These are phyloP conservation scores for Apiotrichum domesticum DNA, from an alignment of 1,284 basidiomycete genomes.

Conservation along the genomic window DNA sequence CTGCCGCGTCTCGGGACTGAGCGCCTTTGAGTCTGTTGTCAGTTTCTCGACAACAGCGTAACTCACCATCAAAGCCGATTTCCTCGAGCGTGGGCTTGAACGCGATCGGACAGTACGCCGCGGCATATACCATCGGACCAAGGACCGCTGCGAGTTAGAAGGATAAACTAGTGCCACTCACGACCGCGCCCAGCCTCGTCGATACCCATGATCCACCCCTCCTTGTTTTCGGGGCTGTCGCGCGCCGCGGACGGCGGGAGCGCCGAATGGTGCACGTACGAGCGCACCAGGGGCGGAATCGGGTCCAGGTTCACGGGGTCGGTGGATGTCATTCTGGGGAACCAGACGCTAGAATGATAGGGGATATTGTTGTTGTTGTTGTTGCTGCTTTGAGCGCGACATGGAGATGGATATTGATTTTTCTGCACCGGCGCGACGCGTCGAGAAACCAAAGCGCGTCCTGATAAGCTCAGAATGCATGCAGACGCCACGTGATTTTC, in stretches of 20 bases:
- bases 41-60: neutral
- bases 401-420: too few relatives aligned
- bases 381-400: too few relatives aligned
- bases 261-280: conserved; percentile 79
- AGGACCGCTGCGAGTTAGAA: conserved; percentile 8
- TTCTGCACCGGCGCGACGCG: too few relatives aligned
- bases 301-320: conserved; percentile 52
- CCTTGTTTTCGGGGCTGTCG: conserved; percentile 53
- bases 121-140: conserved; percentile 85
- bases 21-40: conserved; percentile 69
- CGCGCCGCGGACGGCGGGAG: conserved; percentile 52
- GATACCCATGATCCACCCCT: conserved; percentile 70
- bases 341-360: neutral
- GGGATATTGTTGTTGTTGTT: neutral
- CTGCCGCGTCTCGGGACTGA: conserved; percentile 68
- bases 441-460: too few relatives aligned
- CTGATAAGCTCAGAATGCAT: too few relatives aligned
- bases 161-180: conserved; percentile 20
- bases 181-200: conserved; percentile 94
- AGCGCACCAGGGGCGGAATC: conserved; percentile 57
- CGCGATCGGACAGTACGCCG: conserved; percentile 80
- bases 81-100: conserved; percentile 69
- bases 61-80: conserved; percentile 74
- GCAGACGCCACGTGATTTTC: too few relatives aligned
- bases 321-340: neutral